Evolutionary conservation across 345 rosid genomes (phyloP).

Genomic region (Noccaea bulbosa): DNA sequence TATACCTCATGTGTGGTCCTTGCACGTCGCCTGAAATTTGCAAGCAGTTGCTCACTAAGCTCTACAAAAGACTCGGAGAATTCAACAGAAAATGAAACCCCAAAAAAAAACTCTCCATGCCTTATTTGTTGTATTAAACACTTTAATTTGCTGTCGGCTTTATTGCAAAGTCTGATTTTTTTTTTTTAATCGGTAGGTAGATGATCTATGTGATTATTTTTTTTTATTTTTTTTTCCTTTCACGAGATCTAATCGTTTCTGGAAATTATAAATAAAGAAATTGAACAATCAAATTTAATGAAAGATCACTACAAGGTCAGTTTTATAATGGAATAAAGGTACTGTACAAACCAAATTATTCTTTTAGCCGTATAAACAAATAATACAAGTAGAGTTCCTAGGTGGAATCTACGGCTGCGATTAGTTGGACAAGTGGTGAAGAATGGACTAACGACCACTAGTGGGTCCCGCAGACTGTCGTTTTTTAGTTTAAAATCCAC

Average conservation of each 20-base stretch:
- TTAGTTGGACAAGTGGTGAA: background rate
- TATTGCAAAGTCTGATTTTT: background rate
- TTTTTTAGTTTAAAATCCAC: background rate
- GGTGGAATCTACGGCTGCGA: conserved; percentile 26
- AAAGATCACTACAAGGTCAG: background rate
- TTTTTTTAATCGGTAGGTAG: background rate
- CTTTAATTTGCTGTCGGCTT: background rate
- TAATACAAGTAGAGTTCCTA: background rate
- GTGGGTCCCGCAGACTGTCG: background rate
- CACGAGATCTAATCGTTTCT: conserved; percentile 14
- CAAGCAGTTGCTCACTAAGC: conserved; percentile 59
- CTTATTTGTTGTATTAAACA: conserved; percentile 1
- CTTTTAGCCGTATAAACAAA: no score
- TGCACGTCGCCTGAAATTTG: conserved; percentile 73
- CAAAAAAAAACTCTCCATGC: background rate
- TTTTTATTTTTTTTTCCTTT: background rate
- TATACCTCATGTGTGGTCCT: conserved; percentile 91
- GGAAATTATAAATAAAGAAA: background rate
- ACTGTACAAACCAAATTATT: no score
- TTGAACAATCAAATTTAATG: conserved; percentile 1
- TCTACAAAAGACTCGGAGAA: conserved; percentile 60
- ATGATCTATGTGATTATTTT: background rate
- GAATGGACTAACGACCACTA: background rate
- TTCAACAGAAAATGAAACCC: conserved; percentile 36
- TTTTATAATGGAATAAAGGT: background rate